Percentiles rank a stretch among this genome's conserved stretches.
These are phyloP conservation scores for Xylariaceae sp. DNA, from an alignment of 2,329 filamentous ascomycete genomes.

Conservation along the genomic window DNA sequence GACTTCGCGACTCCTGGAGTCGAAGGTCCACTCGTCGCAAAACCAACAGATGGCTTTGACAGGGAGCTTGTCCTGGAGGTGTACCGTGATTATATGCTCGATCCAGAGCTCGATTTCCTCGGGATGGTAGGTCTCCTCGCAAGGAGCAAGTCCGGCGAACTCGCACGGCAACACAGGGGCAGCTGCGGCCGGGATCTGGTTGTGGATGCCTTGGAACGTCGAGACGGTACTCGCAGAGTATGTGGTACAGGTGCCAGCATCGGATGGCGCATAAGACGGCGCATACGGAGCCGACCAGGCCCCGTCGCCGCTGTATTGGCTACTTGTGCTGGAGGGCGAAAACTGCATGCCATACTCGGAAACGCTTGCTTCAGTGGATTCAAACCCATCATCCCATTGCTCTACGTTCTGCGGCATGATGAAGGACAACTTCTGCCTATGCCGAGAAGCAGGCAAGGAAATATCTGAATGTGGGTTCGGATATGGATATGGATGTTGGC, in stretches of 20 bases:
- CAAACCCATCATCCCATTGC: neutral
- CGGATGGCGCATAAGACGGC: constrained; percentile 2
- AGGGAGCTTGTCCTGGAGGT: constrained; percentile 43
- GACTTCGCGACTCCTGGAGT: constrained; percentile 9
- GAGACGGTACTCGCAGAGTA: constrained; percentile 1
- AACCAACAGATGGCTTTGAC: constrained; percentile 51
- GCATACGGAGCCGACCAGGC: neutral
- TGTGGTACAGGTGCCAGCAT: neutral
- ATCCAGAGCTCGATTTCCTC: constrained; percentile 49
- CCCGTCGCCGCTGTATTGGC: neutral
- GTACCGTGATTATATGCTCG: constrained; percentile 45
- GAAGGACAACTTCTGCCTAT: neutral
- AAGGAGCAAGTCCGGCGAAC: constrained; percentile 42
- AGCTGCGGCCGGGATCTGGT: neutral
- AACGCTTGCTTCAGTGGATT: neutral
- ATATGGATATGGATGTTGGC: neutral
- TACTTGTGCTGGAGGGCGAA: neutral
- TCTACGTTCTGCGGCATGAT: neutral
- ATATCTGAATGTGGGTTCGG: neutral
- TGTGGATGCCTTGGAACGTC: neutral
- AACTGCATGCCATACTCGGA: neutral
- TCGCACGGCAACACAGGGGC: constrained; percentile 47
- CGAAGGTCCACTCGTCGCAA: constrained; percentile 45
- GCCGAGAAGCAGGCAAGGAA: neutral
- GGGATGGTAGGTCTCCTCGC: constrained; percentile 41